Evolutionary conservation across 495 filamentous ascomycete genomes (phyloP), one percentile per base, ranked within the genome.

Genomic region (Penicillium simplicissimum): DNA sequence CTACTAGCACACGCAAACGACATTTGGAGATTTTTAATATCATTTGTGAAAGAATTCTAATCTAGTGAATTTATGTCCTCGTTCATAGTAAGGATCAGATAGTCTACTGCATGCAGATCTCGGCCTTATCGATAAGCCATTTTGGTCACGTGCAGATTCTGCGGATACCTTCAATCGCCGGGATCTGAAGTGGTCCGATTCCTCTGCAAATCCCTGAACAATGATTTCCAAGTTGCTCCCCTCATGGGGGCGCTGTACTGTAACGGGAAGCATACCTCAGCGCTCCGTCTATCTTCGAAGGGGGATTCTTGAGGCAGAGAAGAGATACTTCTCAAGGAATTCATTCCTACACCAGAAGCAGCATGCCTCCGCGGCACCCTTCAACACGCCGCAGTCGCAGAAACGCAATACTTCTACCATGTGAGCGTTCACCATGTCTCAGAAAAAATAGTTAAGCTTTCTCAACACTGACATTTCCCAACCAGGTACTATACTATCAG

Each of bases 401-500:
- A 68, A 79, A 55, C 72, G 76, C 48, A 80, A 81, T 71, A 63
- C 73, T 9, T 80, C 79, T 61, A 78, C 76, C 11, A 66, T 80
- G 79, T 81, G 66, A 68, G 67, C 52, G 11, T 31, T 4, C 28
- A 31, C 4, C 5, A 10, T 1, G 40, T 61, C 8, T 3, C 17
- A 13, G 2, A 0, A 4, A 25, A 5, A 17, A 4, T n/a, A 0
- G 21, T 17, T 9, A 13, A 43, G 15, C 9, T 7, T 19, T 3
- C 0, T 10, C 49, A 43, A 13, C 33, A 21, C 57, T 57, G 31
- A 59, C 23, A 13, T 14, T 1, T 47, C 28, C 36, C 52, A 62
- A 37, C n/a, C 67, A 94, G 90, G 78, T 91, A 87, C 74, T 97
- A 96, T 76, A 85, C 88, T 34, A 75, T 94, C 48, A 95, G 91